These are phyloP conservation scores for Flagelloscypha sp. DNA, from an alignment of 768 basidiomycete species.

Conservation along the genomic window DNA sequence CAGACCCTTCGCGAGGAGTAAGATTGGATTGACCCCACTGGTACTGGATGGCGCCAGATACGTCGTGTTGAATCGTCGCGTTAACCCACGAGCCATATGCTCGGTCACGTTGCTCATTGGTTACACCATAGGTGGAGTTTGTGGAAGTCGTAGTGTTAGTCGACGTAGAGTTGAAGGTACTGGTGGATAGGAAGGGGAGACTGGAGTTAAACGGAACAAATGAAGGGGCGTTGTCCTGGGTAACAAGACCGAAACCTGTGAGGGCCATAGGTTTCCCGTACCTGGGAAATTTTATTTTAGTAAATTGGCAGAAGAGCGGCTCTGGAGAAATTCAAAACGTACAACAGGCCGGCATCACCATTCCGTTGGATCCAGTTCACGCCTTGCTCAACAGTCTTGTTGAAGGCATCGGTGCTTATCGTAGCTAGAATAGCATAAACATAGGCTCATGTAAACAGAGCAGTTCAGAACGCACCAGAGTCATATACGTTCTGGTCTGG, in stretches of 20 bases:
- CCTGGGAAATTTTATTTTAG: conserved; percentile 22
- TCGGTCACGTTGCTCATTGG: conserved; percentile 40
- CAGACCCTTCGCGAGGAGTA: conserved; percentile 38
- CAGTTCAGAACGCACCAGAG: conserved; percentile 37
- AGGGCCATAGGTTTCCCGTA: conserved; percentile 47
- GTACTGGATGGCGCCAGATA: conserved; percentile 15
- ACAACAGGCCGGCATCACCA: conserved; percentile 36
- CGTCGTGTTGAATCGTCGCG: conserved; percentile 43
- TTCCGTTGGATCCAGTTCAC: conserved; percentile 49
- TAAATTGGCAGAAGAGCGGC: neutral
- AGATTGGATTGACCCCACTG: conserved; percentile 52
- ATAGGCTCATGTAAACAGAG: too few relatives aligned
- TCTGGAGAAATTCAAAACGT: conserved; percentile 17
- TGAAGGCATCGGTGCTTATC: too few relatives aligned
- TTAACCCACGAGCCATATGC: conserved; percentile 49
- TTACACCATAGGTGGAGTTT: conserved; percentile 38
- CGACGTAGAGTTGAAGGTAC: conserved; percentile 4
- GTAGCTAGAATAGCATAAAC: too few relatives aligned
- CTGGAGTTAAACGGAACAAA: conserved; percentile 60
- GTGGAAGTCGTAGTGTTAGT: conserved; percentile 6
- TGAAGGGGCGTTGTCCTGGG: conserved; percentile 38
- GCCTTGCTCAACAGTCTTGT: conserved; percentile 44
- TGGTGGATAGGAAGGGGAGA: too few relatives aligned
- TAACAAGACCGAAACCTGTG: conserved; percentile 56
- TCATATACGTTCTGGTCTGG: conserved; percentile 59